Evolutionary conservation across 2,329 filamentous ascomycete genomes (phyloP).

Genomic region (Fusarium bulbicola): DNA sequence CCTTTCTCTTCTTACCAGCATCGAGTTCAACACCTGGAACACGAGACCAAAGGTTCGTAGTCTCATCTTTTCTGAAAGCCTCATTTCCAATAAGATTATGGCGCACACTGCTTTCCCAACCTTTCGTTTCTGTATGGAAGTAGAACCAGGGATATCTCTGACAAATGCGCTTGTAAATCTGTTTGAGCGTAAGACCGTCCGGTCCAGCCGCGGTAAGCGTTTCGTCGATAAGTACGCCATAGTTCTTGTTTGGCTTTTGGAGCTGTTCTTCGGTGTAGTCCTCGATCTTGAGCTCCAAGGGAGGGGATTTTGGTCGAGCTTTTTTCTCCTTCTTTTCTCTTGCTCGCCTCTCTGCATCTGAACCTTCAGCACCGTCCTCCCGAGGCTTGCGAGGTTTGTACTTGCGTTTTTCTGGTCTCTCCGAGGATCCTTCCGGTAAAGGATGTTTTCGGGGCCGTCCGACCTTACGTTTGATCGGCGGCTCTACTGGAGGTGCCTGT

Average conservation of each 20-base stretch:
- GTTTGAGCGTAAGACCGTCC: slow-evolving; percentile 66
- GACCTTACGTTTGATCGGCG: slow-evolving; percentile 69
- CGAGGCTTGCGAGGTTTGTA: slow-evolving; percentile 71
- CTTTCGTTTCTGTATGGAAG: slow-evolving; percentile 68
- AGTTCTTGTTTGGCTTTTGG: slow-evolving; percentile 70
- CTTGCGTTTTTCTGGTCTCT: slow-evolving; percentile 69
- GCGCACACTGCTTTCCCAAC: slow-evolving; percentile 73
- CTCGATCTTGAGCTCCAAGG: slow-evolving; percentile 62
- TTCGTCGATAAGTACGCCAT: slow-evolving; percentile 69
- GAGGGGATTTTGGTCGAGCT: slow-evolving; percentile 66
- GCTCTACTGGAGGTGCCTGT: slow-evolving; percentile 57
- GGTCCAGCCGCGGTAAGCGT: slow-evolving; percentile 63
- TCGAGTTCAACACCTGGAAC: slow-evolving; percentile 67
- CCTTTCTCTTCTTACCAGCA: slow-evolving; percentile 68
- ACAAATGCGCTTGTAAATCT: slow-evolving; percentile 71
- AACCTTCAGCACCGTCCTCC: slow-evolving; percentile 65
- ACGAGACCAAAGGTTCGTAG: slow-evolving; percentile 65
- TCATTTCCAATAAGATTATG: slow-evolving; percentile 71
- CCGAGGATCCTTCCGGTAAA: slow-evolving; percentile 62
- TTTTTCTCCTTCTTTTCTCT: slow-evolving; percentile 70
- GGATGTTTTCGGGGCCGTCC: slow-evolving; percentile 72
- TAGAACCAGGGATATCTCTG: slow-evolving; percentile 67
- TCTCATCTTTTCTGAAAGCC: slow-evolving; percentile 67
- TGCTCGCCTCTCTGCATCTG: slow-evolving; percentile 63
- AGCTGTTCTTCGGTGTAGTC: slow-evolving; percentile 68